Percentiles rank a stretch among this genome's conserved stretches.
Conservation (phyloP, 2,329 filamentous ascomycete species). For the Fusarium sp. region DNA sequence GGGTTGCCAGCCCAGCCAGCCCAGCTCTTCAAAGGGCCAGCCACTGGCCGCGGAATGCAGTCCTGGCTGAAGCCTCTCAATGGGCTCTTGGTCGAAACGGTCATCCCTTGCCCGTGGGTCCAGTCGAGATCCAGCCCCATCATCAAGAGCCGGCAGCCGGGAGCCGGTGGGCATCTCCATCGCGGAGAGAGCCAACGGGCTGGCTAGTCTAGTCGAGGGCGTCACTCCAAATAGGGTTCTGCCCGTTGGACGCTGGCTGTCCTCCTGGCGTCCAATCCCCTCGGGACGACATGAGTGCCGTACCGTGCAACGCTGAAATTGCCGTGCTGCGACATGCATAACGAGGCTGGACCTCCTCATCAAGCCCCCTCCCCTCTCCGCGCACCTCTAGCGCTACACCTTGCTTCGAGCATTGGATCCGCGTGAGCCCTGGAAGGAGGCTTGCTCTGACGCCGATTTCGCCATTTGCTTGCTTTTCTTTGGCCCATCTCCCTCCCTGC, state of each 20-base stretch:
- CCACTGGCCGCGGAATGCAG: constrained; percentile 5
- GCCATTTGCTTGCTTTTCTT: neutral
- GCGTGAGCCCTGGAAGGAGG: neutral
- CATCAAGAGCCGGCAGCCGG: neutral
- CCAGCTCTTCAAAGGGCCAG: neutral
- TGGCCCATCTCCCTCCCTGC: neutral
- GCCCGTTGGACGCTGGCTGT: neutral
- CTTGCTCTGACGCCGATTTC: neutral
- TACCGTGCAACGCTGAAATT: neutral
- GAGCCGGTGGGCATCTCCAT: neutral
- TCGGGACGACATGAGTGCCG: neutral
- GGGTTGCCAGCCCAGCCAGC: neutral
- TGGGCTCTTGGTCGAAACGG: neutral
- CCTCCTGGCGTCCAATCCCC: constrained; percentile 3
- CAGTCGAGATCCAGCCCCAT: constrained; percentile 1
- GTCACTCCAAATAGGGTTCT: constrained; percentile 8
- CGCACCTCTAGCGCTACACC: constrained; percentile 13
- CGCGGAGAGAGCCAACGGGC: neutral
- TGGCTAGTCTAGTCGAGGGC: neutral
- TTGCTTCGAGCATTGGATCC: neutral
- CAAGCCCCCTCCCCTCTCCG: neutral
- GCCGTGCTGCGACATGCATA: constrained; percentile 14
- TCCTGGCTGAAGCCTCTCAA: neutral
- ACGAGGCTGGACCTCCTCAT: constrained; percentile 7
- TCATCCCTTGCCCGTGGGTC: neutral